Evolutionary conservation across 2,329 filamentous ascomycete species (phyloP), one percentile per base, ranked within the genome.

Genomic region (Fusarium udum): DNA sequence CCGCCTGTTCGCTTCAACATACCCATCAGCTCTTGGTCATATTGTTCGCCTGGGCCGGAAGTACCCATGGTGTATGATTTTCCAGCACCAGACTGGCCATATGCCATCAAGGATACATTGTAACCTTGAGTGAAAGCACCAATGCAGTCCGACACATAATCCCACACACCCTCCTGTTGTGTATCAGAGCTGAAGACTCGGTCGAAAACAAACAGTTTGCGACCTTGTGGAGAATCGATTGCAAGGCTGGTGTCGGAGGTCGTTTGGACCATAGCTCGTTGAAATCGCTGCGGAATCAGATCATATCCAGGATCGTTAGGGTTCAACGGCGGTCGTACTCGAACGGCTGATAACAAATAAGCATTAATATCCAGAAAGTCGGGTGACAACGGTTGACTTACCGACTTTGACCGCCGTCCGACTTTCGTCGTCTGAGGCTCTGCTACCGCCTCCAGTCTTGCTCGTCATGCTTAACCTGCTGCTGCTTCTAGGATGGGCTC

Each of bases 41-140:
- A 87, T 79, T 97, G 92, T 78, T 98, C 95, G 28, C 83, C 83
- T 4, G 95, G 94, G 9, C 95, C 95, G 2, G 95, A 95, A 0
- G 96, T 99, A 64, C 96, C 96, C 96, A 99, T 99, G 1, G 96
- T 99, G 81, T 97, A 98, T 6, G 95, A 98, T 84, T 99, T 99
- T 77, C 96, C 96, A 16, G 96, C 95, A 64, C 96, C 96, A 34
- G 96, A 99, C 85, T 99, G 96, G 75, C 96, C 96, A 79, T 99
- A 99, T 53, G 96, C 96, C 77, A 99, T 86, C 56, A 99, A 90
- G 7, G 96, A 99, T 66, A 99, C 96, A 89, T 99, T 99, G 88
- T 98, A 99, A 61, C 96, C 96, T 80, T 98, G 94, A 3, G 96
- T 86, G 77, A 99, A 99, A 6, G 95, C 93, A 77, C 88, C 90